Evolutionary conservation across 371 early-diverging fungal species (phyloP), one percentile per base, ranked within the genome.

Genomic region (Mucor racemosus): DNA sequence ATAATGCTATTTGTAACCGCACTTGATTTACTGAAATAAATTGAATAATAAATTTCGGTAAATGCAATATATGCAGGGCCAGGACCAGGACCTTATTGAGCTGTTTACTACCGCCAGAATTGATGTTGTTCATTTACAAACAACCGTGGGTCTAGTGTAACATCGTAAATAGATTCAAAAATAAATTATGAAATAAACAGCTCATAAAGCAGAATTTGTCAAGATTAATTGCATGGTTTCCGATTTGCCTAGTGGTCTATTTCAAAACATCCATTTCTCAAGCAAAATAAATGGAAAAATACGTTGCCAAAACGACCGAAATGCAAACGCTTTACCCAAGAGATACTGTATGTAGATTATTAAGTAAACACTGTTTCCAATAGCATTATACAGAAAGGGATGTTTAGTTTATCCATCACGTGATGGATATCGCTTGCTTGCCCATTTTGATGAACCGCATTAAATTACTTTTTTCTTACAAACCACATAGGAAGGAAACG

Each of bases 1-100:
- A 3, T 3, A 26, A 26, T 26, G 26, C 26, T 26, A 26, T 26
- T 26, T 26, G 26, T 26, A 26, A 26, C 26, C 26, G 26, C 26
- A 26, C 26, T 26, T 26, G 26, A 26, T 26, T 26, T 26, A 26
- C 26, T 26, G 26, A 26, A 26, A 26, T 26, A 26, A 26, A 26
- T 26, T 31, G 54, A 10, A 6, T 54, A 33, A 54, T 33, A 54
- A 54, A 26, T 54, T 31, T 26, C 14, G 9, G 7, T 26, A 54
- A 54, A 54, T 54, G 54, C 5, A 54, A 54, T 54, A 54, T 54
- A 54, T 54, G 54, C 54, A 54, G 54, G 54, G 15, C 44, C 44
- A 44, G 19, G n/a, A n/a, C n/a, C n/a, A n/a, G n/a, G n/a, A n/a
- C n/a, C n/a, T n/a, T n/a, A n/a, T n/a, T 46, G 46, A 46, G 46